Conservation (phyloP, 2,329 filamentous ascomycete species). For the Plectosphaerella cucumerina region DNA sequence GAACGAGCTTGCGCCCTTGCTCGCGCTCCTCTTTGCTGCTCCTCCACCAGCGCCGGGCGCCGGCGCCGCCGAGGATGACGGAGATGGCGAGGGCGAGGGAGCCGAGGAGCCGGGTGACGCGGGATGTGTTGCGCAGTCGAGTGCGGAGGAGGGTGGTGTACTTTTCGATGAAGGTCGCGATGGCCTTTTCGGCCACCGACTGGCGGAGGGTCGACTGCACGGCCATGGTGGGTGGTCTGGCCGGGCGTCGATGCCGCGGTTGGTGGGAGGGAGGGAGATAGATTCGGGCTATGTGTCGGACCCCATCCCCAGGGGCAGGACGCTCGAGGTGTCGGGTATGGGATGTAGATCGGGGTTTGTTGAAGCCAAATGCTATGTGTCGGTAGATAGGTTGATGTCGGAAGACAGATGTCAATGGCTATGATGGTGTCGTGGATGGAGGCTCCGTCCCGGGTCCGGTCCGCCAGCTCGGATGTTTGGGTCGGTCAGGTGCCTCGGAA, state of each 20-base stretch:
- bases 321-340: not conserved
- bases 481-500: slow-evolving; percentile 1
- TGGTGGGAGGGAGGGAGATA: not conserved
- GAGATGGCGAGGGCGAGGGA: slow-evolving; percentile 72
- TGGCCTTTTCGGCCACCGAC: slow-evolving; percentile 60
- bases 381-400: not conserved
- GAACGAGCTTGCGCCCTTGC: slow-evolving; percentile 74
- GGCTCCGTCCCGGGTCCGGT: not conserved
- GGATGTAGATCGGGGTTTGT: not conserved
- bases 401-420: not conserved
- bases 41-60: slow-evolving; percentile 73
- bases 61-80: slow-evolving; percentile 75
- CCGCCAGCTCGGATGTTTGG: slow-evolving; percentile 2
- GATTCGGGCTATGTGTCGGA: slow-evolving; percentile 6
- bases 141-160: slow-evolving; percentile 50
- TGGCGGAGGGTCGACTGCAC: slow-evolving; percentile 78
- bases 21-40: slow-evolving; percentile 72
- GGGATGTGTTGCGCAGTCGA: slow-evolving; percentile 61
- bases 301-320: slow-evolving; percentile 9
- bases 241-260: slow-evolving; percentile 12
- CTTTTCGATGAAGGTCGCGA: slow-evolving; percentile 59
- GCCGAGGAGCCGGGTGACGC: slow-evolving; percentile 67
- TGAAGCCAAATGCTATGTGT: not conserved
- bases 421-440: not conserved
- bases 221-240: slow-evolving; percentile 56